phyloP scores from a whole-genome alignment of 139 green algal genomes.

The Chlamydomonas sp. region DNA sequence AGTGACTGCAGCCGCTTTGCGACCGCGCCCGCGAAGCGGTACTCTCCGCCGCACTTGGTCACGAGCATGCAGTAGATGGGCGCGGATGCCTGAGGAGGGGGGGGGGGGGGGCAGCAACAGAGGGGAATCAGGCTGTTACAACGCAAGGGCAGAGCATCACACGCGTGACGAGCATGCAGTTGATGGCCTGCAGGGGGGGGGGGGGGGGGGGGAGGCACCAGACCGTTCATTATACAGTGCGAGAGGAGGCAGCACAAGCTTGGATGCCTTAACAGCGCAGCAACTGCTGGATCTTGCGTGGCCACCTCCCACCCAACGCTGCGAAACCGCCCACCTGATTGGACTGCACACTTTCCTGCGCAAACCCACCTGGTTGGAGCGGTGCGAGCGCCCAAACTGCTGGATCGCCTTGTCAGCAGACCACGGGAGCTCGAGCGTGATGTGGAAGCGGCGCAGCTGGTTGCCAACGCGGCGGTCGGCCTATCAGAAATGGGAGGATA shows the following conservation, averaged over 20 bases:
- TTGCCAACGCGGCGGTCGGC: constrained; percentile 43
- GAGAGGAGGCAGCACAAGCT: too few species aligned
- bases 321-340: too few species aligned
- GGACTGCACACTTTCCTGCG: too few species aligned
- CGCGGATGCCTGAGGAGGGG: constrained; percentile 50
- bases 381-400: constrained; percentile 74
- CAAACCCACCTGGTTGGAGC: constrained; percentile 24
- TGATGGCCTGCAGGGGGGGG: too few species aligned
- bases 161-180: constrained; percentile 52
- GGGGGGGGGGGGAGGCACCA: too few species aligned
- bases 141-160: neutral
- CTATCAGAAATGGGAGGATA: too few species aligned
- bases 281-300: too few species aligned
- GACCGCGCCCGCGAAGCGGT: constrained; percentile 40
- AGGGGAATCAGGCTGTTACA: neutral
- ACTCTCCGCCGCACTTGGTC: constrained; percentile 54
- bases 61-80: constrained; percentile 66
- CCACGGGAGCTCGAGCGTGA: constrained; percentile 84
- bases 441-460: constrained; percentile 62
- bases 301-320: too few species aligned
- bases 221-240: too few species aligned
- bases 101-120: constrained; percentile 47
- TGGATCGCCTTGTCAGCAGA: constrained; percentile 70
- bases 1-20: constrained; percentile 44
- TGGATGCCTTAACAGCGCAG: too few species aligned